Evolutionary conservation across 257 asterid genomes (phyloP).

Genomic region (Sherardia arvensis): DNA sequence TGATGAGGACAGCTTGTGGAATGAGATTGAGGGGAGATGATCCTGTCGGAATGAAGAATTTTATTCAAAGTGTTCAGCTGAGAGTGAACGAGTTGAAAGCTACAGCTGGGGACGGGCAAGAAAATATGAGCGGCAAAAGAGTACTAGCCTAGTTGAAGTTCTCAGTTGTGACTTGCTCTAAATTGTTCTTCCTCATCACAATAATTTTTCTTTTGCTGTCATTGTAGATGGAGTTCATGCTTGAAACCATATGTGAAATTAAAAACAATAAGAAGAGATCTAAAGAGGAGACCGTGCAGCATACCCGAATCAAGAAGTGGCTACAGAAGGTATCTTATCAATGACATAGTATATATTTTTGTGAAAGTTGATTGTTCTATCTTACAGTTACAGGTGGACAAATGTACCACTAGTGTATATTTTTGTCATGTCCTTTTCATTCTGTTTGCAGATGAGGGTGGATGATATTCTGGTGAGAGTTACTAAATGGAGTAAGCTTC

Average conservation of each 20-base stretch:
- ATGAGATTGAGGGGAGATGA: conserved; percentile 90
- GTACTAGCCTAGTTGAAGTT: conserved; percentile 27
- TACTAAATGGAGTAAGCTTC: conserved; percentile 77
- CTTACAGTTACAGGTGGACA: neutral
- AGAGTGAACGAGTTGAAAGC: conserved; percentile 73
- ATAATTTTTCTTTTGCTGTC: conserved; percentile 5
- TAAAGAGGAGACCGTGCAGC: conserved; percentile 64
- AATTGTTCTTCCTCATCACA: conserved; percentile 18
- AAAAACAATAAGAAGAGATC: conserved; percentile 78
- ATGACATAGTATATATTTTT: too few relatives aligned
- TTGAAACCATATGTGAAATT: conserved; percentile 78
- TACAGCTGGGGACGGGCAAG: conserved; percentile 46
- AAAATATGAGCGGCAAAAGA: conserved; percentile 53
- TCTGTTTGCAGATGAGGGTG: conserved; percentile 55
- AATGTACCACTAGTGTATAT: neutral
- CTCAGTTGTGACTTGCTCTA: conserved; percentile 6
- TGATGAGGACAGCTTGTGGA: conserved; percentile 68
- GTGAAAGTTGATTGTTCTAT: neutral
- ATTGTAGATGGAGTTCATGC: conserved; percentile 88
- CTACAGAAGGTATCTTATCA: conserved; percentile 54
- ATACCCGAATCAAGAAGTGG: conserved; percentile 79
- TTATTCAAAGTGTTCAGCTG: conserved; percentile 61
- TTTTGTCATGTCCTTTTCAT: neutral
- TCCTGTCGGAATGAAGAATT: conserved; percentile 86
- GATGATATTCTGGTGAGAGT: conserved; percentile 66